A percentile compares a stretch with the other conserved stretches of the same genome.
Evolutionary conservation across 2,329 filamentous ascomycete genomes (phyloP).

Genomic region (Trichoderma gracile): DNA sequence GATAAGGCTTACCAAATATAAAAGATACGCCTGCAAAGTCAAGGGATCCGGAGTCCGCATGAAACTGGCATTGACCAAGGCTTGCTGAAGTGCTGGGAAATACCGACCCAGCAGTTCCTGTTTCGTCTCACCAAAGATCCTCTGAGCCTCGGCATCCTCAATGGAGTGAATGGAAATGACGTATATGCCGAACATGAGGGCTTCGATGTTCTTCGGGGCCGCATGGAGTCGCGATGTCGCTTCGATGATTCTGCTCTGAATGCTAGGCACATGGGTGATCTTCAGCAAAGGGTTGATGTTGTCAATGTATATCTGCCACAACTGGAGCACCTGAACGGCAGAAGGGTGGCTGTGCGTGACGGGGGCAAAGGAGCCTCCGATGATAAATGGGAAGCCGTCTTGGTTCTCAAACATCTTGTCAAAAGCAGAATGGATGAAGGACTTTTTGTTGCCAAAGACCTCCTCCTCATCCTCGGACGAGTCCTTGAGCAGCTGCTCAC

Average conservation of each 20-base stretch:
- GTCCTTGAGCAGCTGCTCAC: slow-evolving; percentile 50
- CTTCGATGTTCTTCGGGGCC: slow-evolving; percentile 59
- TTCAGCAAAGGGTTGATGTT: slow-evolving; percentile 71
- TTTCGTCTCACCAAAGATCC: slow-evolving; percentile 56
- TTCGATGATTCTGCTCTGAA: slow-evolving; percentile 65
- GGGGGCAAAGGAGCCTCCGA: slow-evolving; percentile 47
- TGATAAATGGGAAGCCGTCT: slow-evolving; percentile 59
- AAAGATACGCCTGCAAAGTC: slow-evolving; percentile 65
- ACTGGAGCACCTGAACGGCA: slow-evolving; percentile 60
- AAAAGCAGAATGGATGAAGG: slow-evolving; percentile 59
- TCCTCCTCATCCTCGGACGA: slow-evolving; percentile 62
- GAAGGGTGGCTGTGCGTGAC: slow-evolving; percentile 54
- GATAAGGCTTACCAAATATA: slow-evolving; percentile 65
- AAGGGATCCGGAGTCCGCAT: slow-evolving; percentile 65
- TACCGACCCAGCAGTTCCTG: slow-evolving; percentile 53
- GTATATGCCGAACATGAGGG: slow-evolving; percentile 68
- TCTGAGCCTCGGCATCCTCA: slow-evolving; percentile 56
- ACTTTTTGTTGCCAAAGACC: slow-evolving; percentile 49
- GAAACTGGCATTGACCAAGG: slow-evolving; percentile 66
- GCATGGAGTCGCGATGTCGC: slow-evolving; percentile 57
- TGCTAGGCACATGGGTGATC: slow-evolving; percentile 64
- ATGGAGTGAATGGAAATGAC: slow-evolving; percentile 60
- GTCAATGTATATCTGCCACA: slow-evolving; percentile 70
- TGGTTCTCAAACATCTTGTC: slow-evolving; percentile 59
- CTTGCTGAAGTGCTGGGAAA: slow-evolving; percentile 61